Percentiles rank a stretch among this genome's conserved stretches.
Evolutionary conservation across 495 filamentous ascomycete genomes (phyloP).

Genomic region (Trichoderma erinaceum): DNA sequence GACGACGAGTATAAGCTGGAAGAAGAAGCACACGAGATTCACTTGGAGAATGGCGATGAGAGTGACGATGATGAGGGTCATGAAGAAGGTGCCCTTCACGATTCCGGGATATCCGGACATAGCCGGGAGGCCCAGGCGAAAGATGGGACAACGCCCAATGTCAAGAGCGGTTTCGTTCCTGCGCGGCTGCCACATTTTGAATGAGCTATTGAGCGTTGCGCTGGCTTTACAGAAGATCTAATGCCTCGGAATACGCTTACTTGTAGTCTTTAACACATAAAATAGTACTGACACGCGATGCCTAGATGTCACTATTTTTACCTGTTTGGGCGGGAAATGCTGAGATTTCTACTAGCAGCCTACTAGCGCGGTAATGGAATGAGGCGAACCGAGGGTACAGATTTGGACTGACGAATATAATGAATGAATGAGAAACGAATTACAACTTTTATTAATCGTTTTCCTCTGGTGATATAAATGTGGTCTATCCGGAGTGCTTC

Average conservation of each 20-base stretch:
- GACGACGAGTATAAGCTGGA: slow-evolving; percentile 16
- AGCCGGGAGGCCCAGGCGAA: background rate
- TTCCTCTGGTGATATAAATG: background rate
- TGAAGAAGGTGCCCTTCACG: slow-evolving; percentile 16
- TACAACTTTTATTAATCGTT: background rate
- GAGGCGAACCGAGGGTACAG: background rate
- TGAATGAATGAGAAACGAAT: background rate
- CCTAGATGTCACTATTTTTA: background rate
- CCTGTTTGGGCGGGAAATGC: too few relatives aligned
- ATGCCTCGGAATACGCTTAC: background rate
- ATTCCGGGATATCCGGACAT: slow-evolving; percentile 6
- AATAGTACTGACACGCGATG: background rate
- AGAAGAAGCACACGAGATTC: slow-evolving; percentile 4
- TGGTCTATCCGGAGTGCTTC: too few relatives aligned
- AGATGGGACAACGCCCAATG: background rate
- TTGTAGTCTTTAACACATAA: background rate
- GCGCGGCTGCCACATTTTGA: slow-evolving; percentile 32
- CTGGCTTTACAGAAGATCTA: background rate
- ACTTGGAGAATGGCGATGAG: background rate
- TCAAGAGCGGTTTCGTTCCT: slow-evolving; percentile 25
- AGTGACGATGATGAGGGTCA: slow-evolving; percentile 12
- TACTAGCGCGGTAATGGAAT: background rate
- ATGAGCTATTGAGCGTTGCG: slow-evolving; percentile 12
- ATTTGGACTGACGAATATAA: background rate
- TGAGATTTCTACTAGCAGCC: background rate